Evolutionary conservation across 2,329 filamentous ascomycete genomes (phyloP), one percentile per base, ranked within the genome.

Genomic region (Pseudopyricularia cyperi): DNA sequence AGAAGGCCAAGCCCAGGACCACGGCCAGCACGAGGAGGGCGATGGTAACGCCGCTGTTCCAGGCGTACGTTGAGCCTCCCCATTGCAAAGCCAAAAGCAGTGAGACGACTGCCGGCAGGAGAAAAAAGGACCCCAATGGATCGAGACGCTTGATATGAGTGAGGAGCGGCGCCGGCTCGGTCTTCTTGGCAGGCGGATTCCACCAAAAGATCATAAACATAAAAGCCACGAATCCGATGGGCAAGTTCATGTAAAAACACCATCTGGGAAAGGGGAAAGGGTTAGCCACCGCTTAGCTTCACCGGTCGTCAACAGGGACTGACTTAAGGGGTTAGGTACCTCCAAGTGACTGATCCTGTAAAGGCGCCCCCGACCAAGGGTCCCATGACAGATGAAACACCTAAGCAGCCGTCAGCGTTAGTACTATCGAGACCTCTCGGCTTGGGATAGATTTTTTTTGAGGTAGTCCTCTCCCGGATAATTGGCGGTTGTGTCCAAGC

Each of bases 71-170:
- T 2, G 71, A 70, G 3, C 79, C 79, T 50, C 78, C 79, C 80
- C 79, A 84, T 58, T 84, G 76, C 33, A 85, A 67, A 1, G 80
- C 80, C 5, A 85, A 66, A 3, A 85, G 64, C 35, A 84, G 74
- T 55, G 72, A 79, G 14, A 82, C 69, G 37, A 82, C 71, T 32
- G 72, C 72, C 0, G 80, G 79, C 15, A 84, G 63, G 56, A 85
- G 77, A 62, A 82, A 72, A 14, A 76, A 59, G 7, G 77, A 81
- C 26, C 81, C 80, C 1, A 82, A 60, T 0, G 77, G 77, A 53
- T 83, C 79, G 48, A 82, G 68, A 0, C 75, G 72, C 56, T 68
- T 66, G 51, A 79, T 60, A 49, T 78, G 74, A 52, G 70, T 62
- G 51, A 61, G 61, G 32, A 70, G 32, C 1, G 65, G 56, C 14